Evolutionary conservation across 2,329 filamentous ascomycete species (phyloP), one percentile per base, ranked within the genome.

Genomic region (Cladophialophora carrionii): DNA sequence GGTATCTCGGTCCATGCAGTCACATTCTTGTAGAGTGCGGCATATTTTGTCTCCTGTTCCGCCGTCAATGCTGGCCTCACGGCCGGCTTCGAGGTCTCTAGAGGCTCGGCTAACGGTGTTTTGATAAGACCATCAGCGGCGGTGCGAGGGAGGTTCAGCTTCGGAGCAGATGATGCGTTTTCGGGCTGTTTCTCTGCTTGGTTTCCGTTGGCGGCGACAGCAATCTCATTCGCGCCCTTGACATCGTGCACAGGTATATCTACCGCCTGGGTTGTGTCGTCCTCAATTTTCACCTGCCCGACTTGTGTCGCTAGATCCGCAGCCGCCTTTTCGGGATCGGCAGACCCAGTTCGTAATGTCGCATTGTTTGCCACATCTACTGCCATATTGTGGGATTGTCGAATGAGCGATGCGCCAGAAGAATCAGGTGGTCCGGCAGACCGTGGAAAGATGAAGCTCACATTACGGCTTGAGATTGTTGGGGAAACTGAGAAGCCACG

Each of bases 11-110:
- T 86, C 90, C 92, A 96, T 72, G 81, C 79, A 69, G 85, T 88
- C 52, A 88, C 91, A 60, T 85, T 84, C 54, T 85, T 82, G 53
- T 98, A 85, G 57, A 98, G 83, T 69, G 86, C 81, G 51, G 88
- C 85, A 80, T 97, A 98, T 80, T 96, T 97, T 70, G 83, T 76
- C 74, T 90, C 79, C 78, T 98, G 91, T 41, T 96, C 92, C 9
- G 85, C 74, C 10, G 88, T 92, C 72, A 97, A 85, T 64, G 83
- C 77, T 5, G 85, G 77, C 9, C 83, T 81, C 5, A 85, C 75
- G 12, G 80, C 75, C 2, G 90, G 86, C 64, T 84, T 85, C 75
- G 84, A 84, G 41, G 80, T 79, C 1, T 88, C 78, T 1, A 83
- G 77, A 1, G 89, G 88, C 8, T 77, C 74, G n/a, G 78, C 76